These are phyloP conservation scores for Vicia sativa DNA, from an alignment of 306 rosid genomes.

Conservation along the genomic window DNA sequence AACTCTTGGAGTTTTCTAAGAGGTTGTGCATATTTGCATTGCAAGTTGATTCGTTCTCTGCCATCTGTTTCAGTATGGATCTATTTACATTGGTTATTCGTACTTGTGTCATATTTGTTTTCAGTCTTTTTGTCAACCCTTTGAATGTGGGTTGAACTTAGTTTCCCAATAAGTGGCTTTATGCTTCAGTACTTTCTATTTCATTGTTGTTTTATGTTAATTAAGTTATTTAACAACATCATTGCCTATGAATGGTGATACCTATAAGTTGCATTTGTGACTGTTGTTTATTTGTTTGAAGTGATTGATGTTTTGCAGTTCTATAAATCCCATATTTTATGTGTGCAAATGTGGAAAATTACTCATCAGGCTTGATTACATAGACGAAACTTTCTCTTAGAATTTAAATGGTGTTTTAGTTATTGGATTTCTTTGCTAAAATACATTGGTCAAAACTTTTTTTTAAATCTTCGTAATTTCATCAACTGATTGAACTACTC, in stretches of 20 bases:
- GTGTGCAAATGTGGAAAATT: not conserved
- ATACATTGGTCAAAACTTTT: no score
- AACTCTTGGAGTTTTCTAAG: conserved; percentile 64
- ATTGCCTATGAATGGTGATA: conserved; percentile 18
- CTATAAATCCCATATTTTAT: not conserved
- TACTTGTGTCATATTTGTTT: not conserved
- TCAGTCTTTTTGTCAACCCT: not conserved
- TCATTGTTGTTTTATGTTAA: conserved; percentile 9
- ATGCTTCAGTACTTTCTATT: conserved; percentile 11
- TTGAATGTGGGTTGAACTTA: conserved; percentile 31
- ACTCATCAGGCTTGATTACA: not conserved
- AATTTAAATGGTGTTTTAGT: no score
- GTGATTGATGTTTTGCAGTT: not conserved
- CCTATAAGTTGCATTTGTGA: conserved; percentile 7
- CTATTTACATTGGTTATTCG: conserved; percentile 33
- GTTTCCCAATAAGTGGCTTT: conserved; percentile 34
- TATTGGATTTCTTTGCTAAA: no score
- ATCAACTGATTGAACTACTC: no score
- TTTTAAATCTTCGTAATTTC: no score
- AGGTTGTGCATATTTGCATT: not conserved
- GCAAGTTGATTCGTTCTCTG: conserved; percentile 5
- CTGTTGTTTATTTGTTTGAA: not conserved
- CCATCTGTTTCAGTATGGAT: conserved; percentile 22
- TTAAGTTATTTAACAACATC: conserved; percentile 21
- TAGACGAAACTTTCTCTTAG: no score